Evolutionary conservation across 345 rosid species (phyloP), one percentile per base, ranked within the genome.

Genomic region (Eucalyptus curtisii): DNA sequence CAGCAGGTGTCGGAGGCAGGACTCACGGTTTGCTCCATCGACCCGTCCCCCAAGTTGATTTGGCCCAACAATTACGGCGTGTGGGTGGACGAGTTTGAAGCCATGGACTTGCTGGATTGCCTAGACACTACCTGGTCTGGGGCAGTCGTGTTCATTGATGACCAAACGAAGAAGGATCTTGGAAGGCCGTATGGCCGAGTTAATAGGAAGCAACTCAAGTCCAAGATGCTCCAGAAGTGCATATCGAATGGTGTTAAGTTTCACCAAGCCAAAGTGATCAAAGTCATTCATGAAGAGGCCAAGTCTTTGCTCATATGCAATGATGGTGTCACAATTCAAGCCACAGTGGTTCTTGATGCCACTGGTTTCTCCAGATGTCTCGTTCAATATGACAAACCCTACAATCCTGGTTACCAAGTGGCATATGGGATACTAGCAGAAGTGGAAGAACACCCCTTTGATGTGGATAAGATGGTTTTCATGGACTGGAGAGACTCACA

Each of bases 401-500:
- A 98, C 87, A 94, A 98, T 91, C 99, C 99, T 0, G 99, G 99
- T 10, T 96, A 98, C 91, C 99, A 98, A 91, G 96, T 98, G 80
- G 99, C 99, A 2, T 96, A 96, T 84, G 99, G 99, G 71, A 95
- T 98, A 66, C 88, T 98, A 80, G 99, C 99, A 19, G 99, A 98
- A 90, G 99, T 96, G 22, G 99, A 98, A 85, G 96, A 95, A 71
- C 99, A 98, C 87, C 98, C 99, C 3, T 98, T 96, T 59, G 98
- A 98, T 91, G 96, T 95, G 1, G 97, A 98, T 86, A 98, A 96
- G 90, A 98, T 98, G 99, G 90, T 98, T 89, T 98, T 98, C 55
- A 98, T 98, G 99, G 99, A 98, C 53, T 98, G 99, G 99, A 95
- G 99, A 92, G 99, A 98, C 91, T 96, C 90, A 1, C 99, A 98